Conservation (phyloP, 2,329 filamentous ascomycete species). For the Aspergillus texensis region DNA sequence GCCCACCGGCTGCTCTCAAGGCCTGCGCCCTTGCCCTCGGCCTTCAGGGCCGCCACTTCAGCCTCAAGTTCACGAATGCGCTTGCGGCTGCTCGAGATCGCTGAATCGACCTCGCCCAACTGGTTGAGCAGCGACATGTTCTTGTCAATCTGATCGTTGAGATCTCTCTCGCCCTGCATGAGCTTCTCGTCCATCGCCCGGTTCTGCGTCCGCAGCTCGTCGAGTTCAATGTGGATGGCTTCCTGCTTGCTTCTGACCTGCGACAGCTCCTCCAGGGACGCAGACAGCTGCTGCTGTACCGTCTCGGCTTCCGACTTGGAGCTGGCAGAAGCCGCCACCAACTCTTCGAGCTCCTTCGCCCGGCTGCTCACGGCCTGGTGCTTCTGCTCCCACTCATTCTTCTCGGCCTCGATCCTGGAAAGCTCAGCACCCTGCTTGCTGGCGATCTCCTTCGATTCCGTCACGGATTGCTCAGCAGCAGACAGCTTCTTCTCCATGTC, state of each 20-base stretch:
- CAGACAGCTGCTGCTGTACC: slow-evolving; percentile 56
- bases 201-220: slow-evolving; percentile 32
- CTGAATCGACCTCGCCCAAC: slow-evolving; percentile 41
- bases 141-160: slow-evolving; percentile 45
- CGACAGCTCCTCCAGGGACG: slow-evolving; percentile 37
- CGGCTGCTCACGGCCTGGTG: slow-evolving; percentile 47
- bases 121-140: slow-evolving; percentile 44
- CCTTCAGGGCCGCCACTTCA: slow-evolving; percentile 40
- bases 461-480: slow-evolving; percentile 51
- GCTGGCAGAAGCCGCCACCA: slow-evolving; percentile 77
- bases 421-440: slow-evolving; percentile 50
- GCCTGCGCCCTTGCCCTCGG: slow-evolving; percentile 34
- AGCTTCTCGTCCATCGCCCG: slow-evolving; percentile 38
- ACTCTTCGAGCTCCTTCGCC: slow-evolving; percentile 81
- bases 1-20: slow-evolving; percentile 49
- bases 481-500: slow-evolving; percentile 67
- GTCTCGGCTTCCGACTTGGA: slow-evolving; percentile 68
- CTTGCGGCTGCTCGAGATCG: slow-evolving; percentile 38
- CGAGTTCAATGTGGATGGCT: slow-evolving; percentile 33
- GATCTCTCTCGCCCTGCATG: slow-evolving; percentile 36
- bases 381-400: slow-evolving; percentile 49
- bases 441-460: slow-evolving; percentile 47
- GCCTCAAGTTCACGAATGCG: slow-evolving; percentile 44
- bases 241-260: slow-evolving; percentile 35
- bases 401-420: slow-evolving; percentile 45